Base-by-base conservation (phyloP, 495 filamentous ascomycete species). In the Xylaria castorea region DNA sequence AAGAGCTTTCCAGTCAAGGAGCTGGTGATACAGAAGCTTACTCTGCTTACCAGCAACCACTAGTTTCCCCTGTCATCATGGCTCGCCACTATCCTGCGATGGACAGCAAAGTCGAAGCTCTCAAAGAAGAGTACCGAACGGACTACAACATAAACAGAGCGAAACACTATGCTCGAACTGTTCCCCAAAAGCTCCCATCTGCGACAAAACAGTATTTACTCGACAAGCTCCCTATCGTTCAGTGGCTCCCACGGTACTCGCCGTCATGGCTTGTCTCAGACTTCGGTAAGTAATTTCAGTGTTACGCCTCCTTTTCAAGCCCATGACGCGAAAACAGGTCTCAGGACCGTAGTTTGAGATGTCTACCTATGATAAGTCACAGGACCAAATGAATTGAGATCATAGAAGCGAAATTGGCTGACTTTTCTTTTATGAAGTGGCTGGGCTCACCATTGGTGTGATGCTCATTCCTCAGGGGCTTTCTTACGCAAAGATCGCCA, bases 161-260 rank as follows among this genome's bases (percentile, higher is more conserved):
- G n/a, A 75, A 71, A 12, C 72, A 78, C n/a, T 78, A 83, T 22
- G 66, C 74, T 36, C 66, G 57, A 69, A 75, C 72, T 14, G 76
- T 75, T 5, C 79, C 81, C 22, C 68, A 50, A 5, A 78, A 82
- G 32, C 64, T 85, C 16, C 84, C 84, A 9, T 74, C 80, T 27
- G 83, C 80, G 12, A 66, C 82, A 3, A 83, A 72, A 20, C 79
- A 83, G 72, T 88, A 89, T 68, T 74, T 84, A 5, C 46, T 81
- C 27, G 86, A 86, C 46, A 89, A 88, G 75, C 77, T 87, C 40
- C 86, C 86, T n/a, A 86, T 88, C 66, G 69, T 85, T 61, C 81
- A 83, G 44, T 88, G 86, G 86, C 73, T 88, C 3, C 84, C 86
- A 16, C 76, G 74, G 40, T 88, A 87, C 74, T 78, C 81, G 25